Evolutionary conservation across 768 basidiomycete species (phyloP).

Genomic region (Trametes maxima): DNA sequence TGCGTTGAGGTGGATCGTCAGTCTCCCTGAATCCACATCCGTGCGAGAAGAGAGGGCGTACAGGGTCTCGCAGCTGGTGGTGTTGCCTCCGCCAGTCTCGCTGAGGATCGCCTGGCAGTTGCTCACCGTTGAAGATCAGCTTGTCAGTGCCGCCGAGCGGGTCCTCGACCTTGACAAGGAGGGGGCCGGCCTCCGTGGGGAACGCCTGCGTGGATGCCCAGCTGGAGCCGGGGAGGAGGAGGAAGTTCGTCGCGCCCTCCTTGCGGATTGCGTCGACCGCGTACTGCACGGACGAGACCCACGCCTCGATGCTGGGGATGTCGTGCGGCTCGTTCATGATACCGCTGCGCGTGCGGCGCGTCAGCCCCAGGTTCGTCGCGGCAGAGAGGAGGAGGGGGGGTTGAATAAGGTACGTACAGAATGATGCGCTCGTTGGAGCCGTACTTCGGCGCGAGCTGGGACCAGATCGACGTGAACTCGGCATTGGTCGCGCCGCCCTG

Average conservation of each 20-base stretch:
- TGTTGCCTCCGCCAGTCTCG: conserved; percentile 50
- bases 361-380: neutral
- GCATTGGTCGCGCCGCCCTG: conserved; percentile 47
- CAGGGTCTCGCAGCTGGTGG: conserved; percentile 39
- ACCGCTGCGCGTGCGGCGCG: conserved; percentile 23
- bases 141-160: conserved; percentile 40
- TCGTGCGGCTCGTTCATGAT: conserved; percentile 56
- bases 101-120: conserved; percentile 46
- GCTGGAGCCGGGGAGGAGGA: conserved; percentile 47
- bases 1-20: neutral
- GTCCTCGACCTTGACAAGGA: conserved; percentile 45
- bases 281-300: conserved; percentile 41
- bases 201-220: conserved; percentile 43
- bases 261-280: conserved; percentile 46
- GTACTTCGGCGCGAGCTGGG: conserved; percentile 43
- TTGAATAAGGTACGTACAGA: conserved; percentile 17
- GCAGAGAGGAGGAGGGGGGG: conserved; percentile 27
- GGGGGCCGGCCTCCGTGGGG: conserved; percentile 42
- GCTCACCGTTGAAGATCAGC: conserved; percentile 45
- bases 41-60: conserved; percentile 29
- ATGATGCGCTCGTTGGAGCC: conserved; percentile 40
- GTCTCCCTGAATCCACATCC: too few species aligned
- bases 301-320: conserved; percentile 37
- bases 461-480: conserved; percentile 45
- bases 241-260: conserved; percentile 45